These are phyloP conservation scores for Hypoxylon crocopeplum DNA, from an alignment of 495 filamentous ascomycete genomes.

Conservation along the genomic window DNA sequence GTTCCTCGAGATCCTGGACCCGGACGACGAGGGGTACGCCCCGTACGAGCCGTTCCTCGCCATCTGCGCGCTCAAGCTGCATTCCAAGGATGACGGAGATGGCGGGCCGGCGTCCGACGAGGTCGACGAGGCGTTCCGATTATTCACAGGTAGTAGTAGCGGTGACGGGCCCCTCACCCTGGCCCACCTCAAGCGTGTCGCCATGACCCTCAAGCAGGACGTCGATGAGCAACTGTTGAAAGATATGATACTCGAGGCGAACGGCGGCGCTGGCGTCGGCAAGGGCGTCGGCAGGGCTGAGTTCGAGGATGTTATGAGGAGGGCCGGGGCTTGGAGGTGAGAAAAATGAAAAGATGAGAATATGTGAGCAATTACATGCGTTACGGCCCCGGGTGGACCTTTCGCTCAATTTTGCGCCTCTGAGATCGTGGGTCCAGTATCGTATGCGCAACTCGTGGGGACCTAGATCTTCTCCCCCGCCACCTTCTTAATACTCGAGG, in stretches of 20 bases:
- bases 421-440: too few relatives aligned
- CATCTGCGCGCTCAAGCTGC: constrained; percentile 83
- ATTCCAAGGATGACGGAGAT: constrained; percentile 60
- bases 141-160: constrained; percentile 66
- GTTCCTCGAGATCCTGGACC: constrained; percentile 80
- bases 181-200: constrained; percentile 76
- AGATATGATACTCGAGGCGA: constrained; percentile 95
- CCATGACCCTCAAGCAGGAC: constrained; percentile 79
- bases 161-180: constrained; percentile 67
- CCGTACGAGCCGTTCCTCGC: constrained; percentile 79
- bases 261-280: constrained; percentile 74
- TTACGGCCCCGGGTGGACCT: too few relatives aligned
- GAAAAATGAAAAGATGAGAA: not conserved
- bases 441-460: too few relatives aligned
- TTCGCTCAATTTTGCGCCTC: too few relatives aligned
- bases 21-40: constrained; percentile 77
- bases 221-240: constrained; percentile 79
- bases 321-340: constrained; percentile 80
- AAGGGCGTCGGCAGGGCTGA: constrained; percentile 77
- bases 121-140: constrained; percentile 76
- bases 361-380: not conserved
- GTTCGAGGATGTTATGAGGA: constrained; percentile 84
- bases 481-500: too few relatives aligned
- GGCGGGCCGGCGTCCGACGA: constrained; percentile 61
- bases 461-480: too few relatives aligned